Percentiles rank a stretch among this genome's conserved stretches.
Conservation (phyloP, 495 filamentous ascomycete species). For the Aspergillus ostianus region DNA sequence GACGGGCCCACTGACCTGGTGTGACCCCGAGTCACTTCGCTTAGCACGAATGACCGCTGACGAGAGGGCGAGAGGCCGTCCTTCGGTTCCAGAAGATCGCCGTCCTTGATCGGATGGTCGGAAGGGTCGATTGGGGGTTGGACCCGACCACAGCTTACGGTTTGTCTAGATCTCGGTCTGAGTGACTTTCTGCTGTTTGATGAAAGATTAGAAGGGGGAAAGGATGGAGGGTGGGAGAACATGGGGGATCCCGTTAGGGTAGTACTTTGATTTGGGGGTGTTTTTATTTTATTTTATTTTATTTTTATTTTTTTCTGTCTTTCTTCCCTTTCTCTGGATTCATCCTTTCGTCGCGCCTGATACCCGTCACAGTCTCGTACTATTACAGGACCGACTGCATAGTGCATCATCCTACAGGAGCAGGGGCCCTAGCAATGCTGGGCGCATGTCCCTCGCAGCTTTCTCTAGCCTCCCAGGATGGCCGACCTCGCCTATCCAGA, state of each 20-base stretch:
- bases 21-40: not conserved
- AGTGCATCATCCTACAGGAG: not conserved
- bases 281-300: too few species aligned
- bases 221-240: too few species aligned
- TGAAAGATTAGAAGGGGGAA: too few species aligned
- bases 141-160: not conserved
- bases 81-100: not conserved
- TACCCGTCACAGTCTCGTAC: too few species aligned
- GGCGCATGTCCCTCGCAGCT: not conserved
- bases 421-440: not conserved
- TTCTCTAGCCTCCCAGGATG: not conserved
- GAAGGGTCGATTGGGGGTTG: not conserved
- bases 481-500: conserved; percentile 13
- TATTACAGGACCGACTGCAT: not conserved
- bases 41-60: not conserved
- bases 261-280: too few species aligned
- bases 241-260: too few species aligned
- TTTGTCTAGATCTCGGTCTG: not conserved
- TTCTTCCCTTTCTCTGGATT: not conserved
- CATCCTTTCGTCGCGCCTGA: too few species aligned
- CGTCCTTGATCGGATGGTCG: not conserved
- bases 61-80: not conserved
- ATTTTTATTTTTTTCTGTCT: too few species aligned
- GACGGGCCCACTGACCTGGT: not conserved
- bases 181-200: not conserved